Evolutionary conservation across 1,284 basidiomycete genomes (phyloP).

Genomic region (Moniliella sp.): DNA sequence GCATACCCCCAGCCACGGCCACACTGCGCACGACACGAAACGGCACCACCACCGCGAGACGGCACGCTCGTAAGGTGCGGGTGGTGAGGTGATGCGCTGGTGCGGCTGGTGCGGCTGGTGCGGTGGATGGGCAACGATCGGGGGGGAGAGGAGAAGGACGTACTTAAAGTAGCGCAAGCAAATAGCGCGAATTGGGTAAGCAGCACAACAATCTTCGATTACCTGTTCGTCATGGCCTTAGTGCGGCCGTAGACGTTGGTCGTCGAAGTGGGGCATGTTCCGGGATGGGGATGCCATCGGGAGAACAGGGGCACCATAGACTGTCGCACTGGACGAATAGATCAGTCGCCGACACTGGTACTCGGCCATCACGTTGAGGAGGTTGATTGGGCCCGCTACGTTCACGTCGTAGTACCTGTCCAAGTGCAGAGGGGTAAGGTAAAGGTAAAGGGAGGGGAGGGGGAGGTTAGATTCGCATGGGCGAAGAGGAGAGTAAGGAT

Average conservation of each 20-base stretch:
- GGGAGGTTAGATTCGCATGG: neutral
- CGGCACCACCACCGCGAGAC: no score
- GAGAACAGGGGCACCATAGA: conserved; percentile 89
- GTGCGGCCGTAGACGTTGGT: conserved; percentile 86
- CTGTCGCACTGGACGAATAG: conserved; percentile 95
- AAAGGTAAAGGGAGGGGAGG: neutral
- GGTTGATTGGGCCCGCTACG: conserved; percentile 24
- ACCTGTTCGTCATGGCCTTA: conserved; percentile 82
- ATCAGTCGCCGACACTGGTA: conserved; percentile 66
- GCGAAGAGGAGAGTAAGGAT: neutral
- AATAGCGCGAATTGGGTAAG: conserved; percentile 58
- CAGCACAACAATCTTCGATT: conserved; percentile 66
- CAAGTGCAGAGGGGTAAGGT: neutral
- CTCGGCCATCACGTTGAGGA: conserved; percentile 46
- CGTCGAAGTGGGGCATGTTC: conserved; percentile 70
- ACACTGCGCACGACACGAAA: no score
- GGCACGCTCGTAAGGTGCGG: no score
- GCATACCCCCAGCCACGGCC: no score
- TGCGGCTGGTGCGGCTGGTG: neutral
- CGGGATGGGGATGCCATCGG: conserved; percentile 79
- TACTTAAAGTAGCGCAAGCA: conserved; percentile 91
- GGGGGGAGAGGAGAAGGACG: conserved; percentile 19
- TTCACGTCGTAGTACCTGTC: conserved; percentile 31
- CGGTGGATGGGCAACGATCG: neutral
- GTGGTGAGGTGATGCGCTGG: no score